Conservation (phyloP, 345 rosid species). For the Arabis alpina region DNA sequence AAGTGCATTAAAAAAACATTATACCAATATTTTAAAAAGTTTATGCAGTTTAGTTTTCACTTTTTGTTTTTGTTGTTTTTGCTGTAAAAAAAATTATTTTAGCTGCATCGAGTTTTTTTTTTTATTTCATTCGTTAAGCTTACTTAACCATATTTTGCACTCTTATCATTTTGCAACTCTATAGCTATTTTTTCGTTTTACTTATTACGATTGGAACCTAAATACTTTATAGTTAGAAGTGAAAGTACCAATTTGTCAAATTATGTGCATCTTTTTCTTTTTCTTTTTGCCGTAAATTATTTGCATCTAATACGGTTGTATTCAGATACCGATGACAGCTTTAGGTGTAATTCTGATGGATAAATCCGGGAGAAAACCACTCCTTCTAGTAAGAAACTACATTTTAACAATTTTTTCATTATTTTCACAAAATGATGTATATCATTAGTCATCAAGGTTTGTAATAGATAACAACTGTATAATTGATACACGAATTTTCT, state of each 20-base stretch:
- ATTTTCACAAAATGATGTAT: too few species aligned
- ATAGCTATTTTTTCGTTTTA: background rate
- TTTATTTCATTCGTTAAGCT: background rate
- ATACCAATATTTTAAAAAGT: too few species aligned
- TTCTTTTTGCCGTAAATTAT: background rate
- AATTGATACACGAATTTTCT: background rate
- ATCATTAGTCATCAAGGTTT: too few species aligned
- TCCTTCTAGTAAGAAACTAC: constrained; percentile 57
- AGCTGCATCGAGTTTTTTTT: too few species aligned
- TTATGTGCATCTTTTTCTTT: background rate
- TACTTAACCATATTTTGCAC: background rate
- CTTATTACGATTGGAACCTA: background rate
- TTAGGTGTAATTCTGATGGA: constrained; percentile 75
- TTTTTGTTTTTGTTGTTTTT: too few species aligned
- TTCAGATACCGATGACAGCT: constrained; percentile 75
- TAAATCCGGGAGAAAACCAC: constrained; percentile 72
- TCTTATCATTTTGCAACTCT: background rate
- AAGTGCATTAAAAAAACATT: too few species aligned
- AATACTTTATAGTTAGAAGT: background rate
- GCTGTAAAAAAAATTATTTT: too few species aligned
- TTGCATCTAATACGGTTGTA: background rate
- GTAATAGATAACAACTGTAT: too few species aligned
- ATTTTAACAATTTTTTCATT: background rate
- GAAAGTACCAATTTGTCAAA: background rate
- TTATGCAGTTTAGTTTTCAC: too few species aligned